These are phyloP conservation scores for Casuarina glauca DNA, from an alignment of 306 rosid species.

Conservation along the genomic window DNA sequence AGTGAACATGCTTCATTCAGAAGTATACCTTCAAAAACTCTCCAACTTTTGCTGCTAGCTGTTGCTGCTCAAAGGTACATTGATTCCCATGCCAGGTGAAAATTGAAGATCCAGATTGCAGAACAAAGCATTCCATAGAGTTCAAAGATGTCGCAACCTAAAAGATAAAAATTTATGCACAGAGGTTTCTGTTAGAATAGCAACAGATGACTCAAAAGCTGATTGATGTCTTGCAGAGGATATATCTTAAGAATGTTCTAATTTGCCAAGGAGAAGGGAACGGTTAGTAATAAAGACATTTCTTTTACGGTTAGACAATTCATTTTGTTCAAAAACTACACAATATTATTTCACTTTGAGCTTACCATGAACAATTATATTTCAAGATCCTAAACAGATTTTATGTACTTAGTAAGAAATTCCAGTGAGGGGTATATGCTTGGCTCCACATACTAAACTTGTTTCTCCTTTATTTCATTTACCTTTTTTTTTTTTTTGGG, in stretches of 20 bases:
- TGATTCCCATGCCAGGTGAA: conserved; percentile 97
- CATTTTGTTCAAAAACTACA: neutral
- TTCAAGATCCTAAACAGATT: neutral
- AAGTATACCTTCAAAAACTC: conserved; percentile 80
- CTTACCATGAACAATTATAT: neutral
- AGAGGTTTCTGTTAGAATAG: neutral
- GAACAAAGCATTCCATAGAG: conserved; percentile 77
- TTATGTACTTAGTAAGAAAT: neutral
- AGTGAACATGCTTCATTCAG: neutral
- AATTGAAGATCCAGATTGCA: conserved; percentile 91
- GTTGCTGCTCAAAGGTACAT: conserved; percentile 88
- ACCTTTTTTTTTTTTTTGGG: no score
- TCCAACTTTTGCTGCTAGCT: conserved; percentile 82
- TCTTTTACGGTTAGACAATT: neutral
- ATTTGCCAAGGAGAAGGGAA: neutral
- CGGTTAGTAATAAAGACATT: neutral
- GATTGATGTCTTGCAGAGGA: neutral
- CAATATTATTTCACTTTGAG: no score
- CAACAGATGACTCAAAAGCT: conserved; percentile 19
- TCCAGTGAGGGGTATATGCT: neutral
- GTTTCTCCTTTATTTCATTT: no score
- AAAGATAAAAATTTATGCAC: conserved; percentile 25
- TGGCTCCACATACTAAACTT: neutral
- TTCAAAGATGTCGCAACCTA: conserved; percentile 86
- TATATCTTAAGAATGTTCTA: neutral